Evolutionary conservation across 352 stramenopile species (phyloP).

Genomic region (Globisporangium cystogenes): DNA sequence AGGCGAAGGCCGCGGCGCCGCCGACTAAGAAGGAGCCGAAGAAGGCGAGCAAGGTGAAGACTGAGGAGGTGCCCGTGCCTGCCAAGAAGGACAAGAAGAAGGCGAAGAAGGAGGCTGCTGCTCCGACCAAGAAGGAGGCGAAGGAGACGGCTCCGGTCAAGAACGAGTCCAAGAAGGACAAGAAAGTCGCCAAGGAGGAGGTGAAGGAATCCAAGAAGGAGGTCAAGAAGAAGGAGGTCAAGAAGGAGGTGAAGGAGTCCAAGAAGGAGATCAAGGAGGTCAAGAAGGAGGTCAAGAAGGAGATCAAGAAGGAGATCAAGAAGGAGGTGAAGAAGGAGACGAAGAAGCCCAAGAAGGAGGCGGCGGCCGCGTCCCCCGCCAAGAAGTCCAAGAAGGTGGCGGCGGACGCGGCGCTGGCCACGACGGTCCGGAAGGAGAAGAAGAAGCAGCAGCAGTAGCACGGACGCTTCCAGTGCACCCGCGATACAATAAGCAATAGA

Average conservation of each 20-base stretch:
- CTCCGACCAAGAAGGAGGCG: background rate
- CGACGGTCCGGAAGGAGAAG: constrained; percentile 6
- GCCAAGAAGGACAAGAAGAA: constrained; percentile 30
- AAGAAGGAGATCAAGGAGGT: background rate
- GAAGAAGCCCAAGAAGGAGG: constrained; percentile 16
- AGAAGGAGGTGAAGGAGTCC: background rate
- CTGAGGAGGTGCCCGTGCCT: background rate
- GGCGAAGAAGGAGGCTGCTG: constrained; percentile 1
- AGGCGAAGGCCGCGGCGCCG: background rate
- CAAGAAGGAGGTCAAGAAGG: background rate
- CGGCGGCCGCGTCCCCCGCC: background rate
- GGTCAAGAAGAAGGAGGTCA: background rate
- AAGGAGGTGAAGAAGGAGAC: constrained; percentile 1
- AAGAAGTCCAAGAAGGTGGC: constrained; percentile 18
- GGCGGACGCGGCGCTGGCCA: constrained; percentile 1
- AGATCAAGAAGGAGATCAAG: constrained; percentile 1
- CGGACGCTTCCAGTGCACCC: no score
- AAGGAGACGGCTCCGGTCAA: background rate
- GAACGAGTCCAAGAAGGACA: background rate
- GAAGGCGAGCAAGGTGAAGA: background rate
- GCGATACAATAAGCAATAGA: constrained; percentile 2
- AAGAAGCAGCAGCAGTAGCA: constrained; percentile 20
- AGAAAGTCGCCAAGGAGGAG: background rate
- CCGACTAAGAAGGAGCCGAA: constrained; percentile 6
- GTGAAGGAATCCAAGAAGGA: background rate